These are phyloP conservation scores for Eucalyptus curtisii DNA, from an alignment of 345 rosid genomes.

Conservation along the genomic window DNA sequence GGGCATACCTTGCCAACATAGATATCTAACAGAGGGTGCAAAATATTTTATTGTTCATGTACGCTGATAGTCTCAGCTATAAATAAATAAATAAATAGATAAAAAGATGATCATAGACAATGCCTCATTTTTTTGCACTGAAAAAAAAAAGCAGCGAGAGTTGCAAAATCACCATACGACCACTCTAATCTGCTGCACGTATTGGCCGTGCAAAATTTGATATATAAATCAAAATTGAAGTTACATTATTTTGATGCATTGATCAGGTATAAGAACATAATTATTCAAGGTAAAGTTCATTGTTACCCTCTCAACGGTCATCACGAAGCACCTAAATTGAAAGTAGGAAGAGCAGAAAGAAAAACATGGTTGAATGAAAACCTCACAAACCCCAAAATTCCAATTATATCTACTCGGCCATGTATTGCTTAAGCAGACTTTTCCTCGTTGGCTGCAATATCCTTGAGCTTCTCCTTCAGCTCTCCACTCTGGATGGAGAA, in stretches of 20 bases:
- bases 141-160: not conserved
- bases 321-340: not conserved
- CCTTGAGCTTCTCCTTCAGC: constrained; percentile 75
- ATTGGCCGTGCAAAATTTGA: not conserved
- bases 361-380: not conserved
- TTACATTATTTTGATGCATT: not conserved
- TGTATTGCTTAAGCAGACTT: not conserved
- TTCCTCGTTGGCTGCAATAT: constrained; percentile 6
- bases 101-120: not conserved
- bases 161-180: not conserved
- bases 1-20: not conserved
- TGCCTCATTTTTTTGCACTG: not conserved
- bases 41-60: not conserved
- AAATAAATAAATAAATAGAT: too few relatives aligned
- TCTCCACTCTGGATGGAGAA: constrained; percentile 47
- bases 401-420: not conserved
- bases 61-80: not conserved
- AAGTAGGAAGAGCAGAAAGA: not conserved
- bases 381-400: not conserved
- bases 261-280: not conserved
- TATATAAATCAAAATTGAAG: not conserved
- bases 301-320: not conserved
- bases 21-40: not conserved
- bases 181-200: not conserved
- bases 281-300: not conserved